Base-by-base conservation (phyloP, 768 basidiomycete species). In the Suillus fuscotomentosus region DNA sequence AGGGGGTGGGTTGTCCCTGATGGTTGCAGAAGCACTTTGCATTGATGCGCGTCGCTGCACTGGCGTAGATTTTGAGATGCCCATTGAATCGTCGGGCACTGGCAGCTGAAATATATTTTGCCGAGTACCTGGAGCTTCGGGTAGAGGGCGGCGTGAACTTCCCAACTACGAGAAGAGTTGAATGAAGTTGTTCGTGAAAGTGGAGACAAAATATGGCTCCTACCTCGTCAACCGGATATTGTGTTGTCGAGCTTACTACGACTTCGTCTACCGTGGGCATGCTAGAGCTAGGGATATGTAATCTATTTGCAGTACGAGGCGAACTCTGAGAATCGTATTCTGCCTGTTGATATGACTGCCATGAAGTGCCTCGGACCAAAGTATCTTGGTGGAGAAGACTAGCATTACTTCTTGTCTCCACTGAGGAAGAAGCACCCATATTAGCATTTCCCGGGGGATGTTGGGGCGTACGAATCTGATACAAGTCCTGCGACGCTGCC, bases 361-460 rank as follows among this genome's bases (percentile, higher is more conserved):
- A 61, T 20, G 68, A 22, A n/a, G 60, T 17, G 11, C 62, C 27
- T 5, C n/a, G 67, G 17, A 42, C 15, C 1, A 63, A 27, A 1
- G n/a, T n/a, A 20, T 66, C 66, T 9, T 63, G 65, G 7, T 62
- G 66, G 50, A 68, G 3, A 31, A 69, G 27, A 41, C 39, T 68
- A 7, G 61, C 42, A 1, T 62, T 60, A 22, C 57, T 63, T 53
- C 75, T 68, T 14, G 70, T 68, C 20, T 72, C 64, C 36, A 69
- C 24, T 0, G 71, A 69, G 6, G 75, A 68, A 43, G 72, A 70
- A 43, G 68, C n/a, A 20, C 68, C 73, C 9, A 62, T 62, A 1
- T 69, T 15, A 11, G 47, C 10, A 0, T 45, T 31, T 13, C 17
- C 62, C 3, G 63, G 61, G 7, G 17, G 41, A 20, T 38, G 68